A percentile compares a stretch with the other conserved stretches of the same genome.
These are phyloP conservation scores for Coccomyxa sp. DNA, from an alignment of 139 green algal species.

Conservation along the genomic window DNA sequence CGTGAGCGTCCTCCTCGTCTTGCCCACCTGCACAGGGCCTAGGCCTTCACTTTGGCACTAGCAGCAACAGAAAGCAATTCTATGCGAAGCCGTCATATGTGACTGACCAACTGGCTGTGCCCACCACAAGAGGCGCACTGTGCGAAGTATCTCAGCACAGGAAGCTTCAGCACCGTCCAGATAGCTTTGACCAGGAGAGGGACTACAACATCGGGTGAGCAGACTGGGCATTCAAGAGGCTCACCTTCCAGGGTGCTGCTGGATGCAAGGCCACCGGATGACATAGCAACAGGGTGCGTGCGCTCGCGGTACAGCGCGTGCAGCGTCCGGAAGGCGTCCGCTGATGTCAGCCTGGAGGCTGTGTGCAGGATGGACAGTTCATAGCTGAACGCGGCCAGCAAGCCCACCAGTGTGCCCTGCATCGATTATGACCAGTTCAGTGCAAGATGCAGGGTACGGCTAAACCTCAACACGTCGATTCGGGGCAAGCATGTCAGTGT, in stretches of 20 bases:
- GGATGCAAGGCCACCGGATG: neutral
- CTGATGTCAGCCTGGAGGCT: constrained; percentile 22
- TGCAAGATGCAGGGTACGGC: too few species aligned
- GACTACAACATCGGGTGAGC: neutral
- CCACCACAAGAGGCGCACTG: neutral
- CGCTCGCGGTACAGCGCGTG: constrained; percentile 9
- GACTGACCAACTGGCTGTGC: too few species aligned
- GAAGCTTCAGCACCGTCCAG: neutral
- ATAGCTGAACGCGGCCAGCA: constrained; percentile 37
- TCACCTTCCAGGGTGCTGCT: neutral
- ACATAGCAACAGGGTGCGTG: neutral
- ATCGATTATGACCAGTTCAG: too few species aligned
- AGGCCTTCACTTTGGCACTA: neutral
- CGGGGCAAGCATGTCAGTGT: too few species aligned
- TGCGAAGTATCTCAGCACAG: neutral
- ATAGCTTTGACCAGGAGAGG: neutral
- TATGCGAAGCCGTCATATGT: too few species aligned
- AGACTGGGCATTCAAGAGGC: neutral
- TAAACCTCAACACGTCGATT: too few species aligned
- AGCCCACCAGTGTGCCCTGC: constrained; percentile 38
- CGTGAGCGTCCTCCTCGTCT: neutral
- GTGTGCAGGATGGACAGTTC: constrained; percentile 40
- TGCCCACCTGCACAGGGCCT: neutral
- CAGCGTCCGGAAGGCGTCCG: constrained; percentile 25
- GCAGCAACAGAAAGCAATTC: neutral